phyloP scores from a whole-genome alignment of 345 rosid species.

The Pistacia vera region DNA sequence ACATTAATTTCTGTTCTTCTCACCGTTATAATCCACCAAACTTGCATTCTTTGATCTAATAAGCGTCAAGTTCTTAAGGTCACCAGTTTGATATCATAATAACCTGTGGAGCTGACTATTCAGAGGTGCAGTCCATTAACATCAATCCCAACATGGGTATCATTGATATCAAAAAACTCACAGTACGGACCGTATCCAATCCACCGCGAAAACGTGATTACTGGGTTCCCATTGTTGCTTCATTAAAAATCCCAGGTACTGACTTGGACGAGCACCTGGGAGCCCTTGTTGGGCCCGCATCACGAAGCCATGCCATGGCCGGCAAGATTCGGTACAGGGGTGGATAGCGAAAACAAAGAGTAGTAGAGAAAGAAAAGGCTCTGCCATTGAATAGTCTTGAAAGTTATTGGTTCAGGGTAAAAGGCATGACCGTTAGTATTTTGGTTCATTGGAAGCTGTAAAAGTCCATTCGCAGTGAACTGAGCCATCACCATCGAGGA shows the following conservation, averaged over 20 bases:
- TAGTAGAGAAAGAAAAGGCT: conserved; percentile 49
- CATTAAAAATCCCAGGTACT: conserved; percentile 54
- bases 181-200: conserved; percentile 50
- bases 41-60: conserved; percentile 37
- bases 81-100: conserved; percentile 22
- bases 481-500: conserved; percentile 44
- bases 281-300: conserved; percentile 44
- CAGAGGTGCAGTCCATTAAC: conserved; percentile 49
- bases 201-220: conserved; percentile 57
- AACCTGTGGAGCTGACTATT: conserved; percentile 36
- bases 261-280: conserved; percentile 33
- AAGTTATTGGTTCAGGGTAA: conserved; percentile 24
- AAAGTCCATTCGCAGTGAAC: conserved; percentile 39
- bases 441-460: conserved; percentile 42
- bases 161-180: conserved; percentile 44
- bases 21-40: conserved; percentile 52
- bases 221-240: conserved; percentile 35
- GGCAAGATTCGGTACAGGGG: conserved; percentile 17
- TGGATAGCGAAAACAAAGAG: conserved; percentile 61
- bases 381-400: conserved; percentile 43
- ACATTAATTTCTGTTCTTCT: conserved; percentile 29
- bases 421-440: conserved; percentile 50
- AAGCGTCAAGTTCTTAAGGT: conserved; percentile 31
- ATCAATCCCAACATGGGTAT: conserved; percentile 67
- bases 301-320: conserved; percentile 63